Conservation (phyloP, 257 asterid species). For the Penstemon davidsonii region DNA sequence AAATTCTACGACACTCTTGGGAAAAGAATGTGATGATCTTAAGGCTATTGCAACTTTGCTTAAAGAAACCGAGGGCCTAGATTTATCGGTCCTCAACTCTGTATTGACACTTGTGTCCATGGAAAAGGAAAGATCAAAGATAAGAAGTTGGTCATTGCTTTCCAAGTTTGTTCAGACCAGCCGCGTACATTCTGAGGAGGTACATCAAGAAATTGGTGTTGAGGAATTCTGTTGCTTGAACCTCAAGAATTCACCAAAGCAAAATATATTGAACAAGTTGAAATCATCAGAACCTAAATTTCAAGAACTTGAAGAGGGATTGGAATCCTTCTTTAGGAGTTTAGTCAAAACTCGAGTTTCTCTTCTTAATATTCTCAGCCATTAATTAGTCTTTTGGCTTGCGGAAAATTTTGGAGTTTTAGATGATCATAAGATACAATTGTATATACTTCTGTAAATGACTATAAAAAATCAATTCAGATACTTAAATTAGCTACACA, state of each 20-base stretch:
- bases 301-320: conserved; percentile 26
- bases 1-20: not conserved
- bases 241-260: not conserved
- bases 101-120: conserved; percentile 22
- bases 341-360: conserved; percentile 32
- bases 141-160: conserved; percentile 27
- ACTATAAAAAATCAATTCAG: not conserved
- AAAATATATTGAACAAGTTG: conserved; percentile 25
- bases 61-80: conserved; percentile 24
- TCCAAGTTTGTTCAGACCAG: conserved; percentile 28
- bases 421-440: not conserved
- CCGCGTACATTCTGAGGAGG: not conserved
- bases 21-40: too few relatives aligned
- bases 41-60: not conserved
- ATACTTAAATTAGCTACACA: not conserved
- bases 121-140: conserved; percentile 22
- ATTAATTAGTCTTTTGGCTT: conserved; percentile 1
- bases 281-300: conserved; percentile 15
- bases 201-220: conserved; percentile 8
- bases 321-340: conserved; percentile 26
- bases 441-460: conserved; percentile 8
- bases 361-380: conserved; percentile 33
- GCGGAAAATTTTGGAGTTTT: not conserved
- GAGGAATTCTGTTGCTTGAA: not conserved
- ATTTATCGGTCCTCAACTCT: conserved; percentile 20